phyloP scores from a whole-genome alignment of 2,329 filamentous ascomycete species.

The Hymenotorrendiella dingleyae region DNA sequence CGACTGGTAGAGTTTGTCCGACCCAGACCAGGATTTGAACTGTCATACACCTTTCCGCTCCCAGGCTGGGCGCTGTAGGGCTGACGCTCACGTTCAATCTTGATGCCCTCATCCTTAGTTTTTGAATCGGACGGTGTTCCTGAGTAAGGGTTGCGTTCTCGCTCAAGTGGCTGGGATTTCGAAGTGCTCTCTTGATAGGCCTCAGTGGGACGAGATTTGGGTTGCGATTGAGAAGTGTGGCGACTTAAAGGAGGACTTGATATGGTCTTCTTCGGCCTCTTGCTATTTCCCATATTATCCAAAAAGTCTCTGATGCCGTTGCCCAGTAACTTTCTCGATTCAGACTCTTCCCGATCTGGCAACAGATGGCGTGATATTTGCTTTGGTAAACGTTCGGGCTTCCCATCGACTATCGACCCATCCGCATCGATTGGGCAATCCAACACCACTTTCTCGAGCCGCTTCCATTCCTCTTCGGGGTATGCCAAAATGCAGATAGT shows the following conservation, averaged over 20 bases:
- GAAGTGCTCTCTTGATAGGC: constrained; percentile 18
- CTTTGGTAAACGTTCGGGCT: constrained; percentile 69
- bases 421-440: constrained; percentile 60
- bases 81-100: constrained; percentile 60
- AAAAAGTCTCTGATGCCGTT: constrained; percentile 48
- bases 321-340: constrained; percentile 54
- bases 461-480: constrained; percentile 67
- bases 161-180: constrained; percentile 30
- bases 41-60: constrained; percentile 48
- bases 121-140: constrained; percentile 31
- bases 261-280: constrained; percentile 32
- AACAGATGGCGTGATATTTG: constrained; percentile 70
- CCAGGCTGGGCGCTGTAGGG: constrained; percentile 57
- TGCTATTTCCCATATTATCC: constrained; percentile 39
- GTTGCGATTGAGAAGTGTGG: constrained; percentile 19
- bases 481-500: constrained; percentile 67
- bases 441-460: constrained; percentile 62
- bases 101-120: constrained; percentile 39
- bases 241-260: constrained; percentile 22
- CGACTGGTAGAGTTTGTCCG: constrained; percentile 25
- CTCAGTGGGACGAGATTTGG: constrained; percentile 21
- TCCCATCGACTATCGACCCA: constrained; percentile 53
- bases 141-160: constrained; percentile 34
- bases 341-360: constrained; percentile 51
- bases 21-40: constrained; percentile 10